Conservation (phyloP, 78 protist species). For the Cyanophora paradoxa region DNA sequence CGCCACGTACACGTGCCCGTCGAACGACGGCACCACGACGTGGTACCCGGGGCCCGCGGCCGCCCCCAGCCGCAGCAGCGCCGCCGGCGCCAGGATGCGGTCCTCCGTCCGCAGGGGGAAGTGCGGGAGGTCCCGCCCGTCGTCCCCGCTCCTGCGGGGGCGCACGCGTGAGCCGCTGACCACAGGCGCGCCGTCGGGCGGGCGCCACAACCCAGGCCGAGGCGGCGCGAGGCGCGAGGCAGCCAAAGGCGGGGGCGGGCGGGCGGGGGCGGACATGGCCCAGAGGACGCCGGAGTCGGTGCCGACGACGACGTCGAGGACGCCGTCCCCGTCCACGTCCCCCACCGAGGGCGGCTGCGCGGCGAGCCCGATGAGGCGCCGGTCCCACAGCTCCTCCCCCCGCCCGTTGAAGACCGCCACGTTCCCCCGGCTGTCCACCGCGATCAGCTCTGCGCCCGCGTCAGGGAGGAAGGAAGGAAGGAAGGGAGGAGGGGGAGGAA, state of each 20-base stretch:
- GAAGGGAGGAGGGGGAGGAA: neutral
- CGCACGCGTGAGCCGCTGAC: too few species aligned
- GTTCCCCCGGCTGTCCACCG: constrained; percentile 39
- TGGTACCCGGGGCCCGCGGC: constrained; percentile 9
- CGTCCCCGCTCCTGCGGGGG: neutral
- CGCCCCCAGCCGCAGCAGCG: too few species aligned
- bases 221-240: too few species aligned
- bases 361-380: constrained; percentile 14
- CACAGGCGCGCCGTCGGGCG: too few species aligned
- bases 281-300: constrained; percentile 55
- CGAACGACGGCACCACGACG: constrained; percentile 33
- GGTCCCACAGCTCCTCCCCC: constrained; percentile 39
- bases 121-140: neutral
- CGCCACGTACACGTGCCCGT: constrained; percentile 42
- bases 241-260: too few species aligned
- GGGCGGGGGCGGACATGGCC: too few species aligned
- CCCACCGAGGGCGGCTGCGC: constrained; percentile 60
- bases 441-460: constrained; percentile 51
- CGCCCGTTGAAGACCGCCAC: constrained; percentile 37
- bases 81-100: neutral
- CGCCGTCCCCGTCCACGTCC: constrained; percentile 80
- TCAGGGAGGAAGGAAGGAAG: neutral
- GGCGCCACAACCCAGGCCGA: too few species aligned
- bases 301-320: constrained; percentile 68
- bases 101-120: neutral